phyloP scores from a whole-genome alignment of 1,284 basidiomycete genomes.

The Leccinum angustisporum region DNA sequence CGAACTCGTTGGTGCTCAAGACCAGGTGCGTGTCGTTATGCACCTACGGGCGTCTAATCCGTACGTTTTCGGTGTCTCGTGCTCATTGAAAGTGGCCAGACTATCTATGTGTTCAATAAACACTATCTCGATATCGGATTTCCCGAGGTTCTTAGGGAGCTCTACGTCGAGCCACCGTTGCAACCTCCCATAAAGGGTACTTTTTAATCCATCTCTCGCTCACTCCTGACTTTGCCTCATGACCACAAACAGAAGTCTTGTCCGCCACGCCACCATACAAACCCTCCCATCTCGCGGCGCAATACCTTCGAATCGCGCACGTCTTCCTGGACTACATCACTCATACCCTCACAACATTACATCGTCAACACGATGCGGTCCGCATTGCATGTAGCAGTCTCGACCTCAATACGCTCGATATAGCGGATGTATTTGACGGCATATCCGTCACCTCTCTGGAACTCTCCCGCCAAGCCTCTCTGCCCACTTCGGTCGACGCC shows the following conservation, averaged over 20 bases:
- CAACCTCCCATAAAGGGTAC: slow-evolving; percentile 69
- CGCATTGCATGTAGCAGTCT: slow-evolving; percentile 66
- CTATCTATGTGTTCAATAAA: slow-evolving; percentile 80
- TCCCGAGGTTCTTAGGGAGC: slow-evolving; percentile 57
- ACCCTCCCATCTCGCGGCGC: slow-evolving; percentile 60
- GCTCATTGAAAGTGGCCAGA: slow-evolving; percentile 39
- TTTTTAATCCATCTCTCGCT: neutral
- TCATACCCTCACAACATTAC: slow-evolving; percentile 50
- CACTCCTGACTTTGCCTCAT: slow-evolving; percentile 1
- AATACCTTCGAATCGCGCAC: slow-evolving; percentile 62
- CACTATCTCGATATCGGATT: slow-evolving; percentile 67
- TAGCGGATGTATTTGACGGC: slow-evolving; percentile 67
- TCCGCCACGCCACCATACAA: slow-evolving; percentile 70
- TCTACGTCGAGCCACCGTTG: slow-evolving; percentile 57
- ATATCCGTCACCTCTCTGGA: slow-evolving; percentile 57
- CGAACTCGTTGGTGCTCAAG: slow-evolving; percentile 67
- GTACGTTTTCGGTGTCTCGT: neutral
- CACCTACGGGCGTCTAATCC: neutral
- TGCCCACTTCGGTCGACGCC: slow-evolving; percentile 62
- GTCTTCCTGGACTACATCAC: slow-evolving; percentile 60
- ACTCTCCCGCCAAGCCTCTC: slow-evolving; percentile 57
- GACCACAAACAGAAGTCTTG: slow-evolving; percentile 48
- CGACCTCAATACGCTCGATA: slow-evolving; percentile 67
- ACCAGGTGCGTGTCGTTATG: slow-evolving; percentile 50
- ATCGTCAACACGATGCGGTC: slow-evolving; percentile 63